Conservation (phyloP, 257 asterid species). For the Echium plantagineum region DNA sequence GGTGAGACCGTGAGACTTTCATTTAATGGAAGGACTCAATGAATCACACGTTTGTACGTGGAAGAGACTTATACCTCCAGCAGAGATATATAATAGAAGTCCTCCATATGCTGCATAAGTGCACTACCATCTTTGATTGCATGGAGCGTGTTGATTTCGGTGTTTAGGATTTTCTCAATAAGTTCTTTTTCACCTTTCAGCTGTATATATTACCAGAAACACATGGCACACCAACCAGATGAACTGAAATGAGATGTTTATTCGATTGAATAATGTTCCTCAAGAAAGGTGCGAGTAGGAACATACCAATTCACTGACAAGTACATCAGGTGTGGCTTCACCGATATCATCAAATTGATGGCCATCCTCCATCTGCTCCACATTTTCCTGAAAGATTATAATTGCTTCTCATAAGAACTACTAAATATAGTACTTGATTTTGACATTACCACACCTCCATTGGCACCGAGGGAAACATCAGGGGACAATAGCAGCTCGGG, state of each 20-base stretch:
- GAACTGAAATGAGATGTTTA: background rate
- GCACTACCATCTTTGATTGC: constrained; percentile 97
- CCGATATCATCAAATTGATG: constrained; percentile 81
- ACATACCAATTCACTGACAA: constrained; percentile 85
- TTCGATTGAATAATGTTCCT: background rate
- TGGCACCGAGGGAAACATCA: too few relatives aligned
- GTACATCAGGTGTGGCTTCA: constrained; percentile 90
- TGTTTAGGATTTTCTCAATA: constrained; percentile 79
- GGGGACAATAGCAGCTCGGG: too few relatives aligned
- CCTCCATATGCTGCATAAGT: constrained; percentile 99
- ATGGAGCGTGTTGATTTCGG: constrained; percentile 81
- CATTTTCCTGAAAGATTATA: constrained; percentile 41
- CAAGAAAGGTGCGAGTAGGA: constrained; percentile 7
- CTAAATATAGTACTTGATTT: too few relatives aligned
- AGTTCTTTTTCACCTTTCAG: constrained; percentile 95
- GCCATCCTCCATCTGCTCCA: constrained; percentile 67
- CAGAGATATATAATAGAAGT: constrained; percentile 74
- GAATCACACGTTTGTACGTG: too few relatives aligned
- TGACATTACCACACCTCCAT: too few relatives aligned
- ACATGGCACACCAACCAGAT: background rate
- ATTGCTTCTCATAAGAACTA: too few relatives aligned
- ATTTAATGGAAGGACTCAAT: too few relatives aligned
- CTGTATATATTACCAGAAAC: constrained; percentile 22
- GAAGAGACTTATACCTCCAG: constrained; percentile 60
- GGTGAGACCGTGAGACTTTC: too few relatives aligned